A percentile compares a stretch with the other conserved stretches of the same genome.
These are phyloP conservation scores for Castanea mollissima DNA, from an alignment of 306 rosid genomes.

Conservation along the genomic window DNA sequence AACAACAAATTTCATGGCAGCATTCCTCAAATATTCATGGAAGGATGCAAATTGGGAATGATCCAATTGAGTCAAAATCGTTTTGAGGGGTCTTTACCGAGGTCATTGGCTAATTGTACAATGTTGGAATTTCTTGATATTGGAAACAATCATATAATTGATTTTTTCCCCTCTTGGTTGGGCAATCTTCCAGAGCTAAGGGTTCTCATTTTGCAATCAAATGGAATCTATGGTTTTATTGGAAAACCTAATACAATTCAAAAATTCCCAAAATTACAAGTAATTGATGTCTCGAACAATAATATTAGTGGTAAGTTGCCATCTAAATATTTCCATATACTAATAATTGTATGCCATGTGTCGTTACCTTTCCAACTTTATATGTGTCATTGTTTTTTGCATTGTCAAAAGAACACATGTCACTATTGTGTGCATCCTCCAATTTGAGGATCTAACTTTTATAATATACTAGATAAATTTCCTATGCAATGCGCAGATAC, in stretches of 20 bases:
- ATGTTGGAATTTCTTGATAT: neutral
- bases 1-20: neutral
- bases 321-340: too few species aligned
- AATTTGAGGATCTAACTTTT: too few species aligned
- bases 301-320: neutral
- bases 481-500: too few species aligned
- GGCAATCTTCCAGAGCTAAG: neutral
- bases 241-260: neutral
- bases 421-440: too few species aligned
- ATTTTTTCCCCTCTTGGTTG: neutral
- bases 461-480: too few species aligned
- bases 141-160: neutral
- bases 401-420: too few species aligned
- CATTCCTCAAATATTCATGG: neutral
- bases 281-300: neutral
- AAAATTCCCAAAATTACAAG: neutral
- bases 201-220: neutral
- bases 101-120: neutral
- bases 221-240: neutral
- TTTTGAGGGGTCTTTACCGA: neutral
- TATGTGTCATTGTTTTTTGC: too few species aligned
- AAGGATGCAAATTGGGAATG: neutral
- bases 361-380: too few species aligned
- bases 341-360: too few species aligned
- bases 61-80: neutral